A percentile compares a stretch with the other conserved stretches of the same genome.
Evolutionary conservation across 345 rosid genomes (phyloP).

Genomic region (Gossypium thurberi): DNA sequence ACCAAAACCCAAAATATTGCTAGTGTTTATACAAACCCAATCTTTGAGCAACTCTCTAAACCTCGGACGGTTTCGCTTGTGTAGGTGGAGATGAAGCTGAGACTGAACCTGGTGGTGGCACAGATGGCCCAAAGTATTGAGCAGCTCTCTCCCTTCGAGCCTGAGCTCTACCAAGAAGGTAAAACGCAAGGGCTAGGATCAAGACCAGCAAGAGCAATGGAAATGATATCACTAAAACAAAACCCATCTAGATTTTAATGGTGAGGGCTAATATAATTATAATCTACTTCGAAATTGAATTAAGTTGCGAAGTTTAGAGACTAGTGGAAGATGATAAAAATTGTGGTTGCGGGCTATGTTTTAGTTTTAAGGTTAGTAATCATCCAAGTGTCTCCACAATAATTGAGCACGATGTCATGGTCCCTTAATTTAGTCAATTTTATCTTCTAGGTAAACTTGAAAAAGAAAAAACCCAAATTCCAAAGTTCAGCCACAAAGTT

Average conservation of each 20-base stretch:
- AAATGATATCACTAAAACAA: constrained; percentile 10
- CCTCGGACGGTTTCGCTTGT: constrained; percentile 16
- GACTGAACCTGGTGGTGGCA: constrained; percentile 6
- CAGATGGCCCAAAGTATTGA: constrained; percentile 1
- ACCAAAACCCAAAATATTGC: not conserved
- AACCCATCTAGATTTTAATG: constrained; percentile 12
- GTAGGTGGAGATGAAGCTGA: not conserved
- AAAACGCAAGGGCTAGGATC: constrained; percentile 16
- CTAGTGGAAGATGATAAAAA: not conserved
- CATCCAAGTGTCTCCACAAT: not conserved
- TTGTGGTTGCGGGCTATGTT: not conserved
- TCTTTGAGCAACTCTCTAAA: not conserved
- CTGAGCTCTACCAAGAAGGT: constrained; percentile 12
- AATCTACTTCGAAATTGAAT: not conserved
- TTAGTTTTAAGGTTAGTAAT: not conserved
- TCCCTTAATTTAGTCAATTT: not conserved
- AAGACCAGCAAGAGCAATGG: constrained; percentile 14
- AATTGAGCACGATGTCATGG: not conserved
- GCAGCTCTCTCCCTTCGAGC: not conserved
- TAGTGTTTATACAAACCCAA: not conserved
- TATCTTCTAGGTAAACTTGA: not conserved
- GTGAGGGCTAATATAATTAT: not conserved
- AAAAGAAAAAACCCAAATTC: not conserved
- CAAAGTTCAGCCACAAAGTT: not conserved
- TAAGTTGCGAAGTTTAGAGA: not conserved